These are phyloP conservation scores for Silybum marianum DNA, from an alignment of 129 eudicot genomes.

Conservation along the genomic window DNA sequence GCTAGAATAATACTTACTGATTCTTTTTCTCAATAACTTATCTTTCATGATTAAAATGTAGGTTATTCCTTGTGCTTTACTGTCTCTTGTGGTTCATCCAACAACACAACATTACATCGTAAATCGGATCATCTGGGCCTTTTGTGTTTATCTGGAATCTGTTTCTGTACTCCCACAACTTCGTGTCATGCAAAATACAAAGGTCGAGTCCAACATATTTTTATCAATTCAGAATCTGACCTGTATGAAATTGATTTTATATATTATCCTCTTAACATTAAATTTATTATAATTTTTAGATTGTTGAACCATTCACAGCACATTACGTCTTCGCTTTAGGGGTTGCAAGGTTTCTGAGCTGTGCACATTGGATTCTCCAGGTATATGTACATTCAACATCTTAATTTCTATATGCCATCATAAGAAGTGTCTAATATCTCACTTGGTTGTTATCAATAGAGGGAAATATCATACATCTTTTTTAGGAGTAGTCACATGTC, in stretches of 20 bases:
- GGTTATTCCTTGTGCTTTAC: slow-evolving; percentile 54
- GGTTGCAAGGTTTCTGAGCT: slow-evolving; percentile 59
- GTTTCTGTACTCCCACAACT: slow-evolving; percentile 69
- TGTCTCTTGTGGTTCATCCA: slow-evolving; percentile 47
- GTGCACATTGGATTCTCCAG: slow-evolving; percentile 64
- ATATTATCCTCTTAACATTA: not conserved
- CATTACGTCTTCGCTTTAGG: slow-evolving; percentile 72
- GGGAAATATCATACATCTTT: not conserved
- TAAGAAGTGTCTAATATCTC: not conserved
- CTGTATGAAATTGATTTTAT: not conserved
- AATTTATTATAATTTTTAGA: slow-evolving; percentile 23
- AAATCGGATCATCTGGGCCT: slow-evolving; percentile 54
- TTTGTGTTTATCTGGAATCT: slow-evolving; percentile 59
- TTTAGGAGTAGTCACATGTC: not conserved
- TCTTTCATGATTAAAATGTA: slow-evolving; percentile 23
- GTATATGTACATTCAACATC: slow-evolving; percentile 16
- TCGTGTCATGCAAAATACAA: slow-evolving; percentile 55
- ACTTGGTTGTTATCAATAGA: not conserved
- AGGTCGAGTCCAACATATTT: slow-evolving; percentile 31
- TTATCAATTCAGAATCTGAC: not conserved
- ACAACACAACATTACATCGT: slow-evolving; percentile 43
- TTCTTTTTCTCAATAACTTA: not conserved
- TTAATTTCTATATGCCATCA: not conserved
- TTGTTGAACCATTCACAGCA: slow-evolving; percentile 72
- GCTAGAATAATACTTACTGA: not conserved